Evolutionary conservation across 2,329 filamentous ascomycete species (phyloP).

Genomic region (Endocalyx cinctus): DNA sequence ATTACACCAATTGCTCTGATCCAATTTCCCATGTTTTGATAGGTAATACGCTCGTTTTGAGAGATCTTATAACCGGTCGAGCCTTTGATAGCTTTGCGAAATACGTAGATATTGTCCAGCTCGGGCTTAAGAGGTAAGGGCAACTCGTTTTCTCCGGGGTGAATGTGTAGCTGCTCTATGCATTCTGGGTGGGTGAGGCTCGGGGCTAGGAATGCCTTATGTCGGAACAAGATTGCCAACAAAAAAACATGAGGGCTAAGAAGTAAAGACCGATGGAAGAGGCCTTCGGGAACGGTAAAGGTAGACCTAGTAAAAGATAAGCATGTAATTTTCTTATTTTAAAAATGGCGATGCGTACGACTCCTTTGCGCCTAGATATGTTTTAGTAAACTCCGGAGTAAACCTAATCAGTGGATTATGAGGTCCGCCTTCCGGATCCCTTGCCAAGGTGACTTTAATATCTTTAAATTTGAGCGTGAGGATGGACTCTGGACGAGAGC

Average conservation of each 20-base stretch:
- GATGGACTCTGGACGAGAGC: constrained; percentile 11
- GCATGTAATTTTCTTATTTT: constrained; percentile 7
- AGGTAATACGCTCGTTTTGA: constrained; percentile 12
- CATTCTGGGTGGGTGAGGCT: constrained; percentile 17
- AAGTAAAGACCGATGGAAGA: constrained; percentile 30
- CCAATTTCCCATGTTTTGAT: constrained; percentile 13
- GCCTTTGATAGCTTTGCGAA: constrained; percentile 16
- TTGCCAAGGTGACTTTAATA: constrained; percentile 9
- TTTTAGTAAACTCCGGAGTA: constrained; percentile 19
- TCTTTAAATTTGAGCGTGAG: constrained; percentile 14
- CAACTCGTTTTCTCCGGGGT: constrained; percentile 17
- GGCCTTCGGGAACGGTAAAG: constrained; percentile 29
- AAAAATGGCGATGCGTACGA: constrained; percentile 11
- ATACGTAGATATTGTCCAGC: constrained; percentile 18
- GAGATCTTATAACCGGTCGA: constrained; percentile 14
- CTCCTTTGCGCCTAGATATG: constrained; percentile 17
- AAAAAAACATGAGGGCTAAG: constrained; percentile 31
- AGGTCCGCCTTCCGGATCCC: constrained; percentile 11
- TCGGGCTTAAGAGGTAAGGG: constrained; percentile 9
- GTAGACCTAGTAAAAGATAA: constrained; percentile 17
- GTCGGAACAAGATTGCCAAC: constrained; percentile 23
- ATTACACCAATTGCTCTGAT: constrained; percentile 16
- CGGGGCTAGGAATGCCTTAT: constrained; percentile 18
- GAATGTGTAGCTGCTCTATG: constrained; percentile 21
- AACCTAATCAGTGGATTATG: constrained; percentile 12